Base-by-base conservation (phyloP, 106 monocot genomes). In the Iris macrosiphon region DNA sequence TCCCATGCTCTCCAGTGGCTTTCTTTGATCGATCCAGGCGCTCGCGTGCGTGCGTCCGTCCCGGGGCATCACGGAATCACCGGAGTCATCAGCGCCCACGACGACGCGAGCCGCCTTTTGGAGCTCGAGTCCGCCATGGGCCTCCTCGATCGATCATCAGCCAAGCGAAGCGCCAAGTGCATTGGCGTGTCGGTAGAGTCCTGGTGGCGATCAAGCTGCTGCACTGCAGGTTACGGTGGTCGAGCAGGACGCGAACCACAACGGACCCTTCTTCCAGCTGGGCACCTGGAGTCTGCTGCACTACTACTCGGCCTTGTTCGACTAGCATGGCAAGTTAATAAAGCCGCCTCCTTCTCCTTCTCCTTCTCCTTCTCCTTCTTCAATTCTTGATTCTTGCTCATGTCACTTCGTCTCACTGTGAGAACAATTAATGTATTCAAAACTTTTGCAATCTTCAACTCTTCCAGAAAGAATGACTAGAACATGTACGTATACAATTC, bases 181-280 rank as follows among this genome's bases (percentile, higher is more conserved):
- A n/a, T 58, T 19, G 28, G 41, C 5, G 27, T 40, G 25, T 41
- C 40, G 3, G 18, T 58, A 4, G 26, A 58, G 34, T 58, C 15
- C 57, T 58, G 11, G 12, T 58, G 1, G 57, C 57, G 15, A 58
- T 58, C 39, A 58, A 28, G 57, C 40, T 4, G 40, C 57, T 23
- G 27, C 1, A 9, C 26, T 58, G 14, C 41, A n/a, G n/a, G n/a
- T 58, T 3, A 41, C 57, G 4, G 41, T 58, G n/a, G 57, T 41
- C n/a, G 57, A 58, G 41, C 57, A 58, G 9, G 40, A 58, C 16
- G 57, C 57, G 10, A 41, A 58, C 57, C 57, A 58, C 40, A 58
- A 58, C 27, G 41, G 57, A 3, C 57, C 57, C 1, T 58, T 58
- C 16, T 58, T 58, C 21, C 39, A 40, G 15, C 40, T 41, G 1